phyloP scores from a whole-genome alignment of 2,329 filamentous ascomycete genomes.

The Fonsecaea erecta region DNA sequence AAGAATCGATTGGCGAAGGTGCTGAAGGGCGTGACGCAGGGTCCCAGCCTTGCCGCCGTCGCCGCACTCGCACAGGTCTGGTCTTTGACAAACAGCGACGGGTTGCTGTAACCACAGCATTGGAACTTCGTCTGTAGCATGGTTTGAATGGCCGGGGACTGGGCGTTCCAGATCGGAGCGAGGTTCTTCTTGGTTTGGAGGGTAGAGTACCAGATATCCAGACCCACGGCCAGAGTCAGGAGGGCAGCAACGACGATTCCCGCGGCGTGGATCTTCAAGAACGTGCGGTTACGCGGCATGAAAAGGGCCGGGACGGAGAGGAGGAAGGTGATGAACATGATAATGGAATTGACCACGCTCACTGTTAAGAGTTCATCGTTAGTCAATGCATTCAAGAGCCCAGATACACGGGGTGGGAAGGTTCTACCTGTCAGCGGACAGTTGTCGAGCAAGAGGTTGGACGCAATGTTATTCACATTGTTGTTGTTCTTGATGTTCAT shows the following conservation, averaged over 20 bases:
- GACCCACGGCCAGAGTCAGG: constrained; percentile 69
- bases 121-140: constrained; percentile 76
- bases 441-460: constrained; percentile 56
- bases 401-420: neutral
- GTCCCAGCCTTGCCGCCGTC: constrained; percentile 69
- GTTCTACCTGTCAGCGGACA: constrained; percentile 60
- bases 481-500: constrained; percentile 47
- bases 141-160: constrained; percentile 63
- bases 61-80: constrained; percentile 70
- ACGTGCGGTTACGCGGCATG: constrained; percentile 67
- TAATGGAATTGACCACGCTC: constrained; percentile 71
- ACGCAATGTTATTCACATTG: constrained; percentile 56
- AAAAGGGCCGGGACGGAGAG: constrained; percentile 73
- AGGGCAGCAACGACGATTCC: constrained; percentile 65
- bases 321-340: constrained; percentile 73
- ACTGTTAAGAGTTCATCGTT: constrained; percentile 49
- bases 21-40: constrained; percentile 71
- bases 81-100: constrained; percentile 72
- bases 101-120: constrained; percentile 81
- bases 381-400: constrained; percentile 33
- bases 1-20: constrained; percentile 72
- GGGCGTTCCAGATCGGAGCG: constrained; percentile 62
- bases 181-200: constrained; percentile 69
- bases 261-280: constrained; percentile 72
- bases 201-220: constrained; percentile 74